phyloP scores from a whole-genome alignment of 257 asterid species.

The Forsythia viridissima region DNA sequence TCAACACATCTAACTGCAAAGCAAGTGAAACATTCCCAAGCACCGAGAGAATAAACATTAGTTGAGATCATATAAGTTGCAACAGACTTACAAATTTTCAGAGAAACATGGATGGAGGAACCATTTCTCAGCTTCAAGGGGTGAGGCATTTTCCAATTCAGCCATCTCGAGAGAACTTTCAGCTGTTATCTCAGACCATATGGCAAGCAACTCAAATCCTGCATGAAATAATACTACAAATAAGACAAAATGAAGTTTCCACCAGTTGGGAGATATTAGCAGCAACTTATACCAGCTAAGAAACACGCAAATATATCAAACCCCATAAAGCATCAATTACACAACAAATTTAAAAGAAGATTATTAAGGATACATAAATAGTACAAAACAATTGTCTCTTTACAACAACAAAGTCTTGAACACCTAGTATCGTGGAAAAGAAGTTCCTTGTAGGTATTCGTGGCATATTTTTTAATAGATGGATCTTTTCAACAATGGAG shows the following conservation, averaged over 20 bases:
- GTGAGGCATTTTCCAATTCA: slow-evolving; percentile 81
- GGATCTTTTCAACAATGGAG: background rate
- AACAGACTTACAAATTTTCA: slow-evolving; percentile 56
- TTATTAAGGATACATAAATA: background rate
- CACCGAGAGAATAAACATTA: background rate
- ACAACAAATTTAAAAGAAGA: background rate
- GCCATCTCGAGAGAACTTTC: slow-evolving; percentile 90
- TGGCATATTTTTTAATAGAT: background rate
- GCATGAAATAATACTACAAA: slow-evolving; percentile 29
- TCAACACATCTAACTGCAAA: slow-evolving; percentile 12
- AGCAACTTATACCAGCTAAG: background rate
- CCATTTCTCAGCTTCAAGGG: slow-evolving; percentile 89
- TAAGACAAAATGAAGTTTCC: background rate
- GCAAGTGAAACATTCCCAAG: slow-evolving; percentile 13
- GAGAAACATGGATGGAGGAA: slow-evolving; percentile 67
- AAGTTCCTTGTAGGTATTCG: background rate
- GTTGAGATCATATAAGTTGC: background rate
- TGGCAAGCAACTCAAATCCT: slow-evolving; percentile 71
- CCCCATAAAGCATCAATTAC: slow-evolving; percentile 2
- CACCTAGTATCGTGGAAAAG: background rate
- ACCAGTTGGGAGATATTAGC: slow-evolving; percentile 1
- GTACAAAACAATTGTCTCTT: background rate
- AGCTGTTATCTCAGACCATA: slow-evolving; percentile 73
- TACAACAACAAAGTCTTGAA: background rate
- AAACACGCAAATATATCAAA: background rate